These are phyloP conservation scores for Theileria parva DNA, from an alignment of 169 alveolate genomes.

Conservation along the genomic window DNA sequence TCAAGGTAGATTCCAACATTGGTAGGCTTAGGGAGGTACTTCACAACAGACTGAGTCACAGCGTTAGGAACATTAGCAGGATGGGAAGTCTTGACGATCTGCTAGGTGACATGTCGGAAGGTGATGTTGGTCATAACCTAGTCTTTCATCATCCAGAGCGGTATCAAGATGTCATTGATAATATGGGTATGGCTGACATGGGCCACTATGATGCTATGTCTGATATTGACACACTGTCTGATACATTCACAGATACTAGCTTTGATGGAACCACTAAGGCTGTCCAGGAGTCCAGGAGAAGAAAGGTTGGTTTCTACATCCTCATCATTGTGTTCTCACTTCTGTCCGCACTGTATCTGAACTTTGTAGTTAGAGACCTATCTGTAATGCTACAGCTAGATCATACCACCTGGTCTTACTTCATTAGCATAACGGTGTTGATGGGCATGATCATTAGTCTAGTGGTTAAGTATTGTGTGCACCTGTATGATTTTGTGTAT, in stretches of 20 bases:
- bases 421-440: background rate
- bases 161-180: background rate
- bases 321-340: background rate
- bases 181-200: background rate
- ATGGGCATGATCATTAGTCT: background rate
- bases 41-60: background rate
- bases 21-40: background rate
- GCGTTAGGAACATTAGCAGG: background rate
- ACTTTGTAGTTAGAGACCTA: constrained; percentile 3
- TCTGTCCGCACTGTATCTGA: background rate
- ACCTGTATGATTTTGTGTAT: background rate
- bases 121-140: background rate
- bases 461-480: background rate
- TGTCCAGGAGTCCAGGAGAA: background rate
- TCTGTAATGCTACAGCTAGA: background rate
- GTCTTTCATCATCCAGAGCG: background rate
- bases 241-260: background rate
- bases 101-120: background rate
- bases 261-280: background rate
- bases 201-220: background rate
- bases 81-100: background rate
- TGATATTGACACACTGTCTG: background rate
- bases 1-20: background rate
- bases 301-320: background rate
- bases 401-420: background rate